Base-by-base conservation (phyloP, 768 basidiomycete species). In the Pleurotus cornucopiae region DNA sequence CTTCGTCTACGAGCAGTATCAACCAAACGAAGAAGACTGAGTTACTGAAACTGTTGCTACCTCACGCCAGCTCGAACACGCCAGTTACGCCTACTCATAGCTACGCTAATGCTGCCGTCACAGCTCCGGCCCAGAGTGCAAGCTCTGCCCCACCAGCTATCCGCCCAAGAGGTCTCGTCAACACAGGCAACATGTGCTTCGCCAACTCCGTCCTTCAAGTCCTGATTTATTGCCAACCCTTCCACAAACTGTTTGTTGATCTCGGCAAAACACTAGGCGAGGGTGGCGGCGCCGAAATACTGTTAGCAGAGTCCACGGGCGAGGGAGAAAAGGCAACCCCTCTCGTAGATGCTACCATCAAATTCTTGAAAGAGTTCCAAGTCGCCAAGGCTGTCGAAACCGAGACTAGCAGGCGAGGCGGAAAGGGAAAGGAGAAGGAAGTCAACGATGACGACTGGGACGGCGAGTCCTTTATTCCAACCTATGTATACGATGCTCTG, bases 161-260 rank as follows among this genome's bases (percentile, higher is more conserved):
- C 34, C 74, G 77, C 5, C 84, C 91, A 0, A 78, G 95, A 12
- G 96, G 96, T 4, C 73, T 99, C 48, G 78, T 98, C 62, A 99
- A 99, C 70, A 88, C 84, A 2, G 95, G 96, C 0, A 99, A 99
- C 71, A 87, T 98, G 86, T 99, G 96, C 68, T 99, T 98, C 66
- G 94, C 94, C 25, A 99, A 98, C 64, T 85, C 94, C 0, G 90
- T 98, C 20, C 74, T 99, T 26, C 96, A 98, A 73, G 83, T 89
- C 1, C 77, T 99, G 25, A 81, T 95, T 0, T 96, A 94, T 69
- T 93, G 89, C 62, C 79, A 82, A n/a, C 91, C 89, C 1, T 98
- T 98, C 69, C 85, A 86, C 64, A 77, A 77, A 46, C 69, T 98
- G 37, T 89, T 99, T 65, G 73, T 71, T 18, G 86, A 89, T 59